Conservation (phyloP, 192 early-diverging fungal species). For the Backusella psychrophila region DNA sequence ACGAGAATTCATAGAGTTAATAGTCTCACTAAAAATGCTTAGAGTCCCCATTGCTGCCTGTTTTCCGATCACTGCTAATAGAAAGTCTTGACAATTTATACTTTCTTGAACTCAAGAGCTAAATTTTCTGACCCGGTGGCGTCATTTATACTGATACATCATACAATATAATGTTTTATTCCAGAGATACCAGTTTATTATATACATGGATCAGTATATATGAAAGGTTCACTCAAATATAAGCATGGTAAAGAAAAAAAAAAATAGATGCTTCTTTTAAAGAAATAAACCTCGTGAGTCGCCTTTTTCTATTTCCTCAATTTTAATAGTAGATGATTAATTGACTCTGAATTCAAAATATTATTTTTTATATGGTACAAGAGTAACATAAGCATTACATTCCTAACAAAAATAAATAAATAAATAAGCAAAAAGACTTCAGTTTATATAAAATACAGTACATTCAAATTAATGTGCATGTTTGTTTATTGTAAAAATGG, state of each 20-base stretch:
- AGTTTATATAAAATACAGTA: not conserved
- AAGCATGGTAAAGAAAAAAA: not conserved
- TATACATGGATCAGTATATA: not conserved
- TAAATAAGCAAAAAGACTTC: not conserved
- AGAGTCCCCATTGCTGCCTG: too few relatives aligned
- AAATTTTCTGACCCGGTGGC: too few relatives aligned
- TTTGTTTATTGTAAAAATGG: not conserved
- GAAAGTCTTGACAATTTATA: too few relatives aligned
- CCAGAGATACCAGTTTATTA: too few relatives aligned
- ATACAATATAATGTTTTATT: too few relatives aligned
- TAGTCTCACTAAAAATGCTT: too few relatives aligned
- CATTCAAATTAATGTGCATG: not conserved
- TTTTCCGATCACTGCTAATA: too few relatives aligned
- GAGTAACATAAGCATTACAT: not conserved
- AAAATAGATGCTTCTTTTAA: not conserved
- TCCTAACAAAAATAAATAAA: too few relatives aligned
- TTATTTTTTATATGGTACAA: not conserved
- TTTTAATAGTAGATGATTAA: not conserved
- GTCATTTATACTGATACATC: too few relatives aligned
- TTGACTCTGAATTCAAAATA: not conserved
- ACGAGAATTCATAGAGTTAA: too few relatives aligned
- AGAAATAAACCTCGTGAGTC: not conserved
- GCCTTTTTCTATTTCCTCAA: not conserved
- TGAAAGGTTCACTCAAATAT: not conserved
- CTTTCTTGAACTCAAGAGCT: too few relatives aligned